Conservation (phyloP, 2,329 filamentous ascomycete species). For the Sphaceloma murrayae region DNA sequence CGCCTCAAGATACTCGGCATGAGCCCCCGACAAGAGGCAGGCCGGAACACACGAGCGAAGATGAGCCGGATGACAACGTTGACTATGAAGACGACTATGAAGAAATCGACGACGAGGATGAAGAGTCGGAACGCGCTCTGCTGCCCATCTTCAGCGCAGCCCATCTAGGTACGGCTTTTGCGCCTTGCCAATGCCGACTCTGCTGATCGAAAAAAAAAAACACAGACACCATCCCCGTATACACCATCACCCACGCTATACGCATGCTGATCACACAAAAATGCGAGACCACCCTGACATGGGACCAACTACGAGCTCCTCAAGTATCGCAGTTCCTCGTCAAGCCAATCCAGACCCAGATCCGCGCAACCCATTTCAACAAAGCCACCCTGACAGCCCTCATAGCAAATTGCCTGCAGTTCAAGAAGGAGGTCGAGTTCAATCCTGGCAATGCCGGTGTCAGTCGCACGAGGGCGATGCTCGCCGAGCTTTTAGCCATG, state of each 20-base stretch:
- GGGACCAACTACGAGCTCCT: slow-evolving; percentile 92
- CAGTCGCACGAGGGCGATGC: slow-evolving; percentile 72
- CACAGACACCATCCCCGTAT: slow-evolving; percentile 74
- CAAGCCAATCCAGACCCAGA: slow-evolving; percentile 89
- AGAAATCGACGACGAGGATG: slow-evolving; percentile 37
- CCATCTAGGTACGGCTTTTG: slow-evolving; percentile 65
- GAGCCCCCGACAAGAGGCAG: slow-evolving; percentile 23
- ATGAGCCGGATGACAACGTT: slow-evolving; percentile 25
- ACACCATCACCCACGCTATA: slow-evolving; percentile 82
- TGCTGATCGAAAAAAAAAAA: slow-evolving; percentile 31
- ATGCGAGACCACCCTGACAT: slow-evolving; percentile 85
- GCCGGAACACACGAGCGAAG: slow-evolving; percentile 5
- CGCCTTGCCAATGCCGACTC: too few species aligned
- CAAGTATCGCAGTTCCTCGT: slow-evolving; percentile 92
- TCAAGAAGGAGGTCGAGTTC: slow-evolving; percentile 73
- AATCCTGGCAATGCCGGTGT: slow-evolving; percentile 77
- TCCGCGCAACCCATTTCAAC: slow-evolving; percentile 72
- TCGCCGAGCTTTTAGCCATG: slow-evolving; percentile 84
- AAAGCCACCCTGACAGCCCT: slow-evolving; percentile 80
- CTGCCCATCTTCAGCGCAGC: slow-evolving; percentile 73
- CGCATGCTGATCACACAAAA: slow-evolving; percentile 72
- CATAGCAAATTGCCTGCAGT: slow-evolving; percentile 89
- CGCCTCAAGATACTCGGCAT: slow-evolving; percentile 24
- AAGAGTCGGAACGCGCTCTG: slow-evolving; percentile 39
- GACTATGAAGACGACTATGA: slow-evolving; percentile 33